Conservation (phyloP, 2,329 filamentous ascomycete genomes). For the Diaporthe sp. region DNA sequence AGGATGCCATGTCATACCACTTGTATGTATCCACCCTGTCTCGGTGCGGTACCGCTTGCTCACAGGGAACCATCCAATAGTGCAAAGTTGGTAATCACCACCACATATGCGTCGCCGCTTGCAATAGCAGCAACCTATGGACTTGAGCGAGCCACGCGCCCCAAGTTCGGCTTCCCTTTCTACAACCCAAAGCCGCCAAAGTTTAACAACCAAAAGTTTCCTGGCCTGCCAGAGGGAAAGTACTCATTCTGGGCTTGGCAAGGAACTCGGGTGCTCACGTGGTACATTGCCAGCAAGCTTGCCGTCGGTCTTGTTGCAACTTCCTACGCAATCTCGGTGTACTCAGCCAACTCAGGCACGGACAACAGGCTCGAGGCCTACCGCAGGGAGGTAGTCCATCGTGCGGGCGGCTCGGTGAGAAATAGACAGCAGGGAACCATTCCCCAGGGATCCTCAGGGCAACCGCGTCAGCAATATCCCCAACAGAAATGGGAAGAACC, state of each 20-base stretch:
- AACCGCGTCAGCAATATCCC: neutral
- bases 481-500: slow-evolving; percentile 11
- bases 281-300: slow-evolving; percentile 48
- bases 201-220: slow-evolving; percentile 52
- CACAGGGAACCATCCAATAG: slow-evolving; percentile 40
- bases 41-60: neutral
- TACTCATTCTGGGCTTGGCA: slow-evolving; percentile 54
- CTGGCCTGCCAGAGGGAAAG: slow-evolving; percentile 47
- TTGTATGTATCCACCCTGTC: slow-evolving; percentile 6
- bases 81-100: slow-evolving; percentile 46
- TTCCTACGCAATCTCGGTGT: slow-evolving; percentile 48
- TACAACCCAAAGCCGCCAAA: slow-evolving; percentile 51
- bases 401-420: neutral
- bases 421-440: neutral
- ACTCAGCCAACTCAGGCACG: neutral
- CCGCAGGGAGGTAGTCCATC: slow-evolving; percentile 22
- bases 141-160: slow-evolving; percentile 47
- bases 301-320: slow-evolving; percentile 48
- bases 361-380: slow-evolving; percentile 39
- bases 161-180: slow-evolving; percentile 57
- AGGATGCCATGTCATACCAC: slow-evolving; percentile 47
- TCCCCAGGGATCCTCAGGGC: neutral
- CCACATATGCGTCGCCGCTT: slow-evolving; percentile 49
- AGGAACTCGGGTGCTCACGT: slow-evolving; percentile 51
- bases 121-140: slow-evolving; percentile 44